These are phyloP conservation scores for Gossypium davidsonii DNA, from an alignment of 441 rosid species.

Conservation along the genomic window DNA sequence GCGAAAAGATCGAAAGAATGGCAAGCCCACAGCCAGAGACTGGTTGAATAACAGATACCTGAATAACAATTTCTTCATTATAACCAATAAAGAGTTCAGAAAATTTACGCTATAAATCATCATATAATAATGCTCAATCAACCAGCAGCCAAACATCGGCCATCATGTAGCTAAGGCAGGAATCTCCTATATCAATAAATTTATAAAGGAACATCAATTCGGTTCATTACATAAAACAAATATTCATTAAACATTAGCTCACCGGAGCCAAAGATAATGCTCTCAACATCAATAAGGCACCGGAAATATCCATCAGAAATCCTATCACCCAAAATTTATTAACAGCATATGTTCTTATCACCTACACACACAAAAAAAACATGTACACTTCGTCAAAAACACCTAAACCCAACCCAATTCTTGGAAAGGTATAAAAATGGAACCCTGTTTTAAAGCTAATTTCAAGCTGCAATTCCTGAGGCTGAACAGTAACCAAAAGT, in stretches of 20 bases:
- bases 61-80: conserved; percentile 16
- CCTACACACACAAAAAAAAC: conserved; percentile 33
- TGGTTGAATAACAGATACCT: conserved; percentile 97
- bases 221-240: background rate
- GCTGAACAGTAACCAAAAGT: background rate
- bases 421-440: background rate
- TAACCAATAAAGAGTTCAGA: background rate
- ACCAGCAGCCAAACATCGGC: background rate
- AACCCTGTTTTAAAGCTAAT: background rate
- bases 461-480: background rate
- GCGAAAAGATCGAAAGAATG: conserved; percentile 83
- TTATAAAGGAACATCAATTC: background rate
- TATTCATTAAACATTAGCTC: conserved; percentile 6
- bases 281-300: conserved; percentile 87
- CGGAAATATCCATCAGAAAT: conserved; percentile 84
- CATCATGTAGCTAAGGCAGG: background rate
- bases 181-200: background rate
- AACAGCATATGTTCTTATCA: conserved; percentile 78
- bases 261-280: conserved; percentile 92
- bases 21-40: conserved; percentile 98
- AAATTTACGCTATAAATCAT: conserved; percentile 2
- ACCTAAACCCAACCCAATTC: background rate
- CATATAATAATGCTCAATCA: background rate
- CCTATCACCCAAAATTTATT: conserved; percentile 81
- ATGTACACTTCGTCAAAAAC: background rate